Conservation (phyloP, 1,284 basidiomycete genomes). For the Phaffia rhodozyma region DNA sequence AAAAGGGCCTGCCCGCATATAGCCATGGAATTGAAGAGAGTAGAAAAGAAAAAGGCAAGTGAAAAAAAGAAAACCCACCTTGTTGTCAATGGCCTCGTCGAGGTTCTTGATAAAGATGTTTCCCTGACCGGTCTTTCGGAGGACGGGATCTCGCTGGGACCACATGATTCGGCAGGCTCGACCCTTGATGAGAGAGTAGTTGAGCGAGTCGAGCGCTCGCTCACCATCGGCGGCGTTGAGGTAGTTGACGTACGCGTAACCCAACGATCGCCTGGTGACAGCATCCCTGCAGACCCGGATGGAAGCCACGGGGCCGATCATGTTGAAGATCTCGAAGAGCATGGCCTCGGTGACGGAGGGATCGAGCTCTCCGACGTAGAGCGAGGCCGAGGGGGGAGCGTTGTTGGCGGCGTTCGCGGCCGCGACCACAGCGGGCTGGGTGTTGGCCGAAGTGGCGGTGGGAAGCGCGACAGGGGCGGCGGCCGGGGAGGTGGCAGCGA, state of each 20-base stretch:
- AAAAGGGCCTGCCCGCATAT: constrained; percentile 1
- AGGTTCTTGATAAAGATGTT: constrained; percentile 99
- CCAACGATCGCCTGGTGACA: constrained; percentile 96
- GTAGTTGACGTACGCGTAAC: constrained; percentile 99
- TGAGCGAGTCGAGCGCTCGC: constrained; percentile 96
- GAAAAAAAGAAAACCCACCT: constrained; percentile 43
- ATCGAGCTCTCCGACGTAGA: constrained; percentile 99
- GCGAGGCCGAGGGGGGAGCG: constrained; percentile 71
- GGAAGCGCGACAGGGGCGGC: constrained; percentile 24
- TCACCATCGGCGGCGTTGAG: constrained; percentile 95
- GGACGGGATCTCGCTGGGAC: constrained; percentile 98
- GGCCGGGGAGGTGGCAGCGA: constrained; percentile 6
- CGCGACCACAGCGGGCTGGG: constrained; percentile 48
- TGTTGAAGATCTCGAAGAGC: constrained; percentile 99
- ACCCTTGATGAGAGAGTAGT: constrained; percentile 98
- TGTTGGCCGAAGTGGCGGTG: constrained; percentile 41
- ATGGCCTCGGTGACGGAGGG: constrained; percentile 96
- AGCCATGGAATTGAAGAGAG: background rate
- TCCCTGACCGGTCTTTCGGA: constrained; percentile 98
- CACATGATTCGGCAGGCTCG: constrained; percentile 99
- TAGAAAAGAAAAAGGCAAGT: background rate
- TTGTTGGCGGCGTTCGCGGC: constrained; percentile 43
- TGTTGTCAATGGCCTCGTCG: constrained; percentile 97
- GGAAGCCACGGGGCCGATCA: constrained; percentile 97
- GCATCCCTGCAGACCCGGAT: constrained; percentile 99